Percentiles rank a stretch among this genome's conserved stretches.
Evolutionary conservation across 306 rosid genomes (phyloP).

Genomic region (Cucurbita argyrosperma): DNA sequence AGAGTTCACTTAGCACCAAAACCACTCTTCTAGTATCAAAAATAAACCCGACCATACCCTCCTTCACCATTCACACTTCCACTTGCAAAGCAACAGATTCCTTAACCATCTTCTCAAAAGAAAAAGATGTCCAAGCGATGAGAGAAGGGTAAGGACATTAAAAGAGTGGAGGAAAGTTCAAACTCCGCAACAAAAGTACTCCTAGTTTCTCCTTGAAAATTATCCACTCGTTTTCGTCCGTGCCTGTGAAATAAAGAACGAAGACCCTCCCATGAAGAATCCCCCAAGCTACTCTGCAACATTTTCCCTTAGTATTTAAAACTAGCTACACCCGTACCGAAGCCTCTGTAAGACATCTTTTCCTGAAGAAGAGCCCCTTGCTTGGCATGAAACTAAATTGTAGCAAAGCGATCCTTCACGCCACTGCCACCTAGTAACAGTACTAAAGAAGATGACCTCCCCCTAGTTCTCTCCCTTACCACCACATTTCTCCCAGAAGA

Average conservation of each 20-base stretch:
- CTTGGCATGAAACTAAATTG: not conserved
- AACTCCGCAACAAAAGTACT: not conserved
- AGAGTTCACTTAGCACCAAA: not conserved
- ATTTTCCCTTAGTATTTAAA: not conserved
- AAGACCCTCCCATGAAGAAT: not conserved
- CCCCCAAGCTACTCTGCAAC: not conserved
- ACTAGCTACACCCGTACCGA: not conserved
- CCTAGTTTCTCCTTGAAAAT: not conserved
- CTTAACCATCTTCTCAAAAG: not conserved
- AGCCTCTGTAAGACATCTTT: not conserved
- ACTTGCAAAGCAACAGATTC: not conserved
- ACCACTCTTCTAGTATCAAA: not conserved
- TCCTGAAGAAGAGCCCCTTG: not conserved
- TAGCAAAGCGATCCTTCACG: not conserved
- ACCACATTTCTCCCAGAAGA: not conserved
- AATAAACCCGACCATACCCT: not conserved
- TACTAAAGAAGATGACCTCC: not conserved
- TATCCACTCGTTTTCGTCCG: not conserved
- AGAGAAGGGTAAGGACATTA: too few relatives aligned
- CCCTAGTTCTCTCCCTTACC: not conserved
- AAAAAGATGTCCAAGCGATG: too few relatives aligned
- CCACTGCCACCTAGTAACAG: not conserved
- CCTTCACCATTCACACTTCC: not conserved
- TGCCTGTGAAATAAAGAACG: not conserved
- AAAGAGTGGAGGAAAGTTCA: not conserved